Evolutionary conservation across 208 protist genomes (phyloP), one percentile per base, ranked within the genome.

Genomic region (Sergeia podlipaevii): DNA sequence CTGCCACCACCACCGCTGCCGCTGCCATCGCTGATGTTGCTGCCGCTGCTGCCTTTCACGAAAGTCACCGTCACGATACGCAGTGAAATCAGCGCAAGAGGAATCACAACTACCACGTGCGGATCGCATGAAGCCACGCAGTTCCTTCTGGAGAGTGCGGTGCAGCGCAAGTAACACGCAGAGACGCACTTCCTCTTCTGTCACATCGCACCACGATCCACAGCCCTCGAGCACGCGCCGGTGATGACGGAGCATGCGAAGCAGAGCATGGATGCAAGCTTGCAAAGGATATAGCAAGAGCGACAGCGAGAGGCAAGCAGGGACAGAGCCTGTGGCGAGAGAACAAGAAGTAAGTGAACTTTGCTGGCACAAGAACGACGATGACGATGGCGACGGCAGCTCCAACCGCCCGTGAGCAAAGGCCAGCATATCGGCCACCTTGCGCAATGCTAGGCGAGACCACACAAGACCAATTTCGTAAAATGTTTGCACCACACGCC

Each of bases 401-500:
- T 20, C 4, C 48, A 34, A 60, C 53, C 0, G 55, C 61, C 21
- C 60, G 34, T 6, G 60, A 43, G 52, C 59, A 65, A 7, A 7
- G 0, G 1, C 29, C 43, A 43, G 55, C 55, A 4, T 26, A 23
- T 39, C 28, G 1, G 43, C 7, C 2, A 81, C 54, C 56, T 81
- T 70, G 15, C 53, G 32, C 20, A 83, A 37, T 30, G 74, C 41
- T 30, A 79, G 65, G 18, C 77, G 70, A 23, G 74, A 66, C 74
- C 72, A 85, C 20, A 91, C 45, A 26, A 88, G 58, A 0, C 47
- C 54, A 1, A 77, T 61, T 43, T 91, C 84, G 36, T 76, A 80
- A 3, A 91, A 38, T 10, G 84, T 89, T 51, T 85, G 80, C 52
- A 83, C 23, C 24, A 84, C 77, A 4, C 84, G 74, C 21, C 34